Evolutionary conservation across 1,284 basidiomycete species (phyloP), one percentile per base, ranked within the genome.

Genomic region (Cutaneotrichosporon dermatis): DNA sequence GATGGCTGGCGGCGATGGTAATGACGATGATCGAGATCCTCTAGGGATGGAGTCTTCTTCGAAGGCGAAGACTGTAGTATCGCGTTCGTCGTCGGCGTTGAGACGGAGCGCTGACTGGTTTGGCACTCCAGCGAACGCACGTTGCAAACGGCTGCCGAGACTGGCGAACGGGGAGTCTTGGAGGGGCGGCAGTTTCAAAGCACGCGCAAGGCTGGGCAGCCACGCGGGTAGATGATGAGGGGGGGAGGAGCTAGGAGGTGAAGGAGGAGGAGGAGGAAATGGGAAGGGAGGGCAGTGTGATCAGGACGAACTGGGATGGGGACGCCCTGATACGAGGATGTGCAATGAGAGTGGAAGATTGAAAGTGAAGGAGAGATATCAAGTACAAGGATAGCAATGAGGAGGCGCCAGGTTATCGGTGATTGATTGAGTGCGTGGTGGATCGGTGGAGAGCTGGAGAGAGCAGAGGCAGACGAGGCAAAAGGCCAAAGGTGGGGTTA

Each of bases 11-110:
- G 36, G 36, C 49, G 35, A 16, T 13, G 6, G 43, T 44, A 44
- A 15, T 51, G 37, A 16, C 25, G 33, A 6, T 25, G 25, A 25
- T 13, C 13, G 6, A 55, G 36, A 6, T 55, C 46, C 12, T 51
- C 16, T n/a, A 64, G 59, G 53, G 52, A 64, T 55, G 33, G 25
- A 36, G 5, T 57, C 55, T 25, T 35, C 10, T n/a, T 37, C 36
- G 36, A 7, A 10, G 25, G 42, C 39, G 33, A 42, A 25, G 39
- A 43, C 37, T 12, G 42, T 10, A 10, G 15, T 9, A 3, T 53
- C 51, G 16, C 51, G 36, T 35, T 42, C 33, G 49, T 54, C 55
- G 51, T 57, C 45, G 53, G 54, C 55, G n/a, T 35, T 36, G 37
- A 65, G 56, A 25, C 53, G 53, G 56, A 60, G 43, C 4, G 53